phyloP scores from a whole-genome alignment of 768 basidiomycete genomes.

The Podaxis sp. region DNA sequence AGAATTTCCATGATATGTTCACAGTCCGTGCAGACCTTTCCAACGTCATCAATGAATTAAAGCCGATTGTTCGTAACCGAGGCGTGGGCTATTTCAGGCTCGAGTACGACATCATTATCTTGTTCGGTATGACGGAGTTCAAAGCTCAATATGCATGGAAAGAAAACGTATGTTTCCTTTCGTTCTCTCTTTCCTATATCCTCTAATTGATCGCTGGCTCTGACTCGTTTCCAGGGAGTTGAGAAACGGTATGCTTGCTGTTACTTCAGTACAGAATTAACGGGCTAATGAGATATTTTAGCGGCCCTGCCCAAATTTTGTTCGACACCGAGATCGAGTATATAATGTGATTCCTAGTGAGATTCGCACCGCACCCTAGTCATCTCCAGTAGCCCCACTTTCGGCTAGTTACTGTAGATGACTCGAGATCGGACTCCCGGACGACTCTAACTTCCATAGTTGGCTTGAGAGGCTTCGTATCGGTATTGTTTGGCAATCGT shows the following conservation, averaged over 20 bases:
- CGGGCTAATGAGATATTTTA: not conserved
- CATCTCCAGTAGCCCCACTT: too few species aligned
- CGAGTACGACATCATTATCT: conserved; percentile 39
- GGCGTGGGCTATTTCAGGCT: conserved; percentile 22
- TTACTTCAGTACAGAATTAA: not conserved
- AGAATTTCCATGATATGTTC: conserved; percentile 22
- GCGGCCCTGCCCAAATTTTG: conserved; percentile 19
- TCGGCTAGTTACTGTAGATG: too few species aligned
- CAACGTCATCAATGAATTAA: conserved; percentile 5
- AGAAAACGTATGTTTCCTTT: conserved; percentile 32
- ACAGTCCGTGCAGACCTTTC: conserved; percentile 22
- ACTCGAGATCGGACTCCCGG: too few species aligned
- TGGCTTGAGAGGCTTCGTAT: too few species aligned
- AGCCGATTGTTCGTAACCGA: not conserved
- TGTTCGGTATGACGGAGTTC: conserved; percentile 45
- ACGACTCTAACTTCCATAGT: too few species aligned
- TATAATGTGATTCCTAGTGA: not conserved
- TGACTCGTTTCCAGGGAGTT: conserved; percentile 16
- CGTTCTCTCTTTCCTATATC: not conserved
- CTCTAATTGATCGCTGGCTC: too few species aligned
- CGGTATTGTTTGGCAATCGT: too few species aligned
- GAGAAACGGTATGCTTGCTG: conserved; percentile 21
- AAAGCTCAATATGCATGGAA: conserved; percentile 46
- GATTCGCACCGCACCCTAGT: too few species aligned
- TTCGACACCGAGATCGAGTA: conserved; percentile 16